Evolutionary conservation across 1,139 yeast species (phyloP), one percentile per base, ranked within the genome.

Genomic region (Pichia sorboxylosa): DNA sequence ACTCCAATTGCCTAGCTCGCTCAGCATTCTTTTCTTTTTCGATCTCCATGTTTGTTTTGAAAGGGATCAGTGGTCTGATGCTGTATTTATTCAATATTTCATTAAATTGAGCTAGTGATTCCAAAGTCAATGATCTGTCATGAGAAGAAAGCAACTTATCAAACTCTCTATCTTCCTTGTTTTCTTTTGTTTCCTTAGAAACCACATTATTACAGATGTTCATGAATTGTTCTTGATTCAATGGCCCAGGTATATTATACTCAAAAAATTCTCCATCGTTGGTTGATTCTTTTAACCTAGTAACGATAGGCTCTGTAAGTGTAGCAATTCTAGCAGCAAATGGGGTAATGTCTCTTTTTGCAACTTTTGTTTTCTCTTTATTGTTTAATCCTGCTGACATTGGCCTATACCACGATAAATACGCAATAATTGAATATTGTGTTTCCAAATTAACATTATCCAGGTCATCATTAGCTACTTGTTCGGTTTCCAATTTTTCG

Each of bases 261-360:
- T 35, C 28, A 8, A 40, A 20, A 3, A 27, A 21, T 24, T 33
- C 31, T 9, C 42, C 36, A 24, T 37, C 37, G 20, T 34, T 36
- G 2, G 36, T 37, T 7, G 28, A 24, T 10, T 39, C 26, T 28
- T 39, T 46, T 17, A 48, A 24, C 4, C 26, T 26, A 2, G 42
- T 46, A 5, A 51, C 24, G 4, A 43, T 16, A 13, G 30, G 31
- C 5, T 32, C 34, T 2, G 46, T 39, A 5, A 30, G 38, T 3
- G 28, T 18, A 5, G 49, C 26, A 4, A 49, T 18, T 23, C 47
- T 46, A 14, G 38, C 34, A 22, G 55, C 50, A 31, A 41, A 44
- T 2, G 57, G 57, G 7, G 52, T 42, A 8, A 55, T 47, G 33
- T 55, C 59, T 29, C 57, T 43, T 29, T 57, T 43, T 6, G 59